Percentiles rank a stretch among this genome's conserved stretches.
Evolutionary conservation across 2,329 filamentous ascomycete genomes (phyloP).

Genomic region (Leptographium procerum): DNA sequence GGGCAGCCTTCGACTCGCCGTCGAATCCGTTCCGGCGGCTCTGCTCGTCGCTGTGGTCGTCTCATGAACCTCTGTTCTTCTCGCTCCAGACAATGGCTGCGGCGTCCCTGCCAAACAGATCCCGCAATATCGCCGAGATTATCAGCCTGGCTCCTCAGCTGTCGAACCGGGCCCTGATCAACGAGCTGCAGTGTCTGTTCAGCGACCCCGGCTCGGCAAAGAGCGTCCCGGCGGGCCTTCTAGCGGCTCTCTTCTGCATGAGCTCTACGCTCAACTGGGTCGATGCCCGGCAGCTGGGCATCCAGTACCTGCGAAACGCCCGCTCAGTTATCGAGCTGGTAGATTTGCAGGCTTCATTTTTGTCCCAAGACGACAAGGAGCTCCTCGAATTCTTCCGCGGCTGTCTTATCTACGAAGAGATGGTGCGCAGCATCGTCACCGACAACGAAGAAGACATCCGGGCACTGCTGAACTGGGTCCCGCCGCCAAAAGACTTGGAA

Average conservation of each 20-base stretch:
- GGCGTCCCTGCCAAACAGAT: constrained; percentile 21
- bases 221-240: constrained; percentile 21
- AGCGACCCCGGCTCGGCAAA: neutral
- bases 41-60: constrained; percentile 24
- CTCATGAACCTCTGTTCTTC: constrained; percentile 25
- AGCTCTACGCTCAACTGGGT: constrained; percentile 30
- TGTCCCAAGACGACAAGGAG: constrained; percentile 16
- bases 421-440: constrained; percentile 25
- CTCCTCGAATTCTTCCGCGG: constrained; percentile 26
- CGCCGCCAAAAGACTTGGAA: neutral
- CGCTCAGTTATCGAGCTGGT: constrained; percentile 13
- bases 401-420: constrained; percentile 27
- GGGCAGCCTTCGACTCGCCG: constrained; percentile 29
- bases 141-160: constrained; percentile 22
- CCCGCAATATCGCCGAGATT: constrained; percentile 25
- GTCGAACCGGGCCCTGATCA: constrained; percentile 23
- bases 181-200: constrained; percentile 20
- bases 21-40: constrained; percentile 27
- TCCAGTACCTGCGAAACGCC: constrained; percentile 15
- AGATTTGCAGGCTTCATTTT: constrained; percentile 1
- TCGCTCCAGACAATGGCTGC: constrained; percentile 30
- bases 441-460: constrained; percentile 19
- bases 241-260: constrained; percentile 28
- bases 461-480: constrained; percentile 7
- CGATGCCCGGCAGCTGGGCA: constrained; percentile 18